These are phyloP conservation scores for Puya raimondii DNA, from an alignment of 176 grass and related monocot genomes.

Conservation along the genomic window DNA sequence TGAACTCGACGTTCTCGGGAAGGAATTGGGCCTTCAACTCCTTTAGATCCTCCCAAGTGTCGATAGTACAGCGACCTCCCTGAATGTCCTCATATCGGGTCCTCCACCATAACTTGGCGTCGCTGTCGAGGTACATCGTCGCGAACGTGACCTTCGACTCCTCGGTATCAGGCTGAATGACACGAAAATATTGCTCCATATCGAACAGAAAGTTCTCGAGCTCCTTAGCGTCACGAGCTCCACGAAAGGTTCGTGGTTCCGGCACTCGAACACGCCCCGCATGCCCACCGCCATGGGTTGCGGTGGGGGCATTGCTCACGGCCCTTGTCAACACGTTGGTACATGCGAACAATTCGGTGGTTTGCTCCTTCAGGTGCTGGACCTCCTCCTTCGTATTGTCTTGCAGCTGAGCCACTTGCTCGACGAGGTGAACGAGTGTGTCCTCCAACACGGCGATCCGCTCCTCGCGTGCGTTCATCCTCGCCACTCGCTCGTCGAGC, in stretches of 20 bases:
- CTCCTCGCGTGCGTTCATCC: no score
- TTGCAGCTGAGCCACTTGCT: background rate
- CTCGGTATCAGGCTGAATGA: background rate
- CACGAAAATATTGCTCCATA: background rate
- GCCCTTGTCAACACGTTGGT: background rate
- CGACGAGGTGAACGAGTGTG: no score
- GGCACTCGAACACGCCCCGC: background rate
- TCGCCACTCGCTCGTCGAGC: no score
- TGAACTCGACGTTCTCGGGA: background rate
- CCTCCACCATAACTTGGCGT: background rate
- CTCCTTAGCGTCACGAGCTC: background rate
- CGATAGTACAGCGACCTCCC: background rate
- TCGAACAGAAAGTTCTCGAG: background rate
- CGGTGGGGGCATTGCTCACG: background rate
- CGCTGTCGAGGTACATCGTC: background rate
- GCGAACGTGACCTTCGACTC: background rate
- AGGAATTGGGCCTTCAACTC: background rate
- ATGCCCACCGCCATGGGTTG: background rate
- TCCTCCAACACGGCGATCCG: no score
- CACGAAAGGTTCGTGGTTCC: background rate
- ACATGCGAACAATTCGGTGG: background rate
- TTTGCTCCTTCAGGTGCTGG: background rate
- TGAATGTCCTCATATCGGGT: background rate
- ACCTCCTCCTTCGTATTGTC: background rate
- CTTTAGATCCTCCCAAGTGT: background rate